These are phyloP conservation scores for Talaromyces verruculosus DNA, from an alignment of 2,329 filamentous ascomycete species.

Conservation along the genomic window DNA sequence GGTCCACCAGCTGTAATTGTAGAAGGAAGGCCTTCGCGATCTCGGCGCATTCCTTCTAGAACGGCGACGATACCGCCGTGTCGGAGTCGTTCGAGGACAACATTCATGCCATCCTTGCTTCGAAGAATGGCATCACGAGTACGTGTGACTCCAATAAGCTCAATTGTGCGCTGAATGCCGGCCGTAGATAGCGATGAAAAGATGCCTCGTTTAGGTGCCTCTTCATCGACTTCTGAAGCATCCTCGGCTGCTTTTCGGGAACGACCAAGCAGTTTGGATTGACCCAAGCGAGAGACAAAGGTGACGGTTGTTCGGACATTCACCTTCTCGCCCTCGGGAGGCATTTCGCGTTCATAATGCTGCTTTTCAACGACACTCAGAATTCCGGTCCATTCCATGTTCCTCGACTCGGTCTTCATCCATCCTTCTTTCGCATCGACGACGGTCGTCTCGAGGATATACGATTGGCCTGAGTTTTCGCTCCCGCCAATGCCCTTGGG, in stretches of 20 bases:
- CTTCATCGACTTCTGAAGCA: constrained; percentile 50
- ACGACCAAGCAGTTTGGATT: constrained; percentile 51
- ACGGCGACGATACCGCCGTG: constrained; percentile 66
- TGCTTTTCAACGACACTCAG: constrained; percentile 64
- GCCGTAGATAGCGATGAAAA: constrained; percentile 60
- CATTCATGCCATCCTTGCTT: constrained; percentile 66
- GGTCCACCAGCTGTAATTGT: constrained; percentile 28
- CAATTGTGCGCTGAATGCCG: constrained; percentile 62
- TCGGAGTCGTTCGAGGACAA: constrained; percentile 63
- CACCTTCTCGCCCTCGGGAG: constrained; percentile 44
- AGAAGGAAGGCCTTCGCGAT: constrained; percentile 48
- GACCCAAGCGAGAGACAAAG: constrained; percentile 61
- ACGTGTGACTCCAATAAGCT: constrained; percentile 61
- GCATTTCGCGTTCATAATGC: constrained; percentile 48
- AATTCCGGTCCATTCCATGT: constrained; percentile 66
- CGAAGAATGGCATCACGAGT: constrained; percentile 62
- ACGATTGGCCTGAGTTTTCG: constrained; percentile 60
- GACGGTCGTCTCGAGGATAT: constrained; percentile 63
- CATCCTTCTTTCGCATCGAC: constrained; percentile 63
- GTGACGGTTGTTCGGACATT: constrained; percentile 63
- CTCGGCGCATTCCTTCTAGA: constrained; percentile 68
- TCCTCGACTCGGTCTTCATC: constrained; percentile 65
- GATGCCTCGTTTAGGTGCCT: constrained; percentile 55
- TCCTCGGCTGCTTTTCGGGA: constrained; percentile 37
- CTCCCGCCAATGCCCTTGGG: constrained; percentile 60